phyloP scores from a whole-genome alignment of 805 yeast genomes.

The Myxozyma vanderwaltii region DNA sequence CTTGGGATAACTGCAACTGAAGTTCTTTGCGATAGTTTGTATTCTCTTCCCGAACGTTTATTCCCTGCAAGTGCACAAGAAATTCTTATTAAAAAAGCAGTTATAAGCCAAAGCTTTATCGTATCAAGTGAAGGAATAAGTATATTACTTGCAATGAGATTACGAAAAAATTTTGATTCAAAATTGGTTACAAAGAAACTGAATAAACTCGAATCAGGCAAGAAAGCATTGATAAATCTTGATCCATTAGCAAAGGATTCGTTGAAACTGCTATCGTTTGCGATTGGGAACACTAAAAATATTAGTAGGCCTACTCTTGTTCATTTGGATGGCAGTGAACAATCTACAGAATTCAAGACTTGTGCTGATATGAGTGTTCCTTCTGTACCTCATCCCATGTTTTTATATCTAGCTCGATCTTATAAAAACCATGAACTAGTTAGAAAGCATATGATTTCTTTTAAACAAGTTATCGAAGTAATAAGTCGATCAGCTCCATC shows the following conservation, averaged over 20 bases:
- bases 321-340: neutral
- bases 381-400: neutral
- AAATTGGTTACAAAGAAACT: neutral
- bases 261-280: neutral
- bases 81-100: neutral
- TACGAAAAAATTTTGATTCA: neutral
- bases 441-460: neutral
- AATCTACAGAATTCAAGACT: neutral
- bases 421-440: neutral
- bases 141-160: neutral
- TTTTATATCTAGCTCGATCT: neutral
- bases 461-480: neutral
- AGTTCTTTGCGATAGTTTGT: neutral
- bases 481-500: too few relatives aligned
- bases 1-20: neutral
- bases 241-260: slow-evolving; percentile 2
- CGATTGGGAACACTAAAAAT: neutral
- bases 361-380: neutral
- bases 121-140: neutral
- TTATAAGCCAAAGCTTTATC: neutral
- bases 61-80: neutral
- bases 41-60: neutral
- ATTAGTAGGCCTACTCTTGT: neutral
- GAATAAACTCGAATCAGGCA: neutral
- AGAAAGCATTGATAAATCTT: neutral